phyloP scores from a whole-genome alignment of 2,329 filamentous ascomycete genomes.

The Malbranchea zuffiana region DNA sequence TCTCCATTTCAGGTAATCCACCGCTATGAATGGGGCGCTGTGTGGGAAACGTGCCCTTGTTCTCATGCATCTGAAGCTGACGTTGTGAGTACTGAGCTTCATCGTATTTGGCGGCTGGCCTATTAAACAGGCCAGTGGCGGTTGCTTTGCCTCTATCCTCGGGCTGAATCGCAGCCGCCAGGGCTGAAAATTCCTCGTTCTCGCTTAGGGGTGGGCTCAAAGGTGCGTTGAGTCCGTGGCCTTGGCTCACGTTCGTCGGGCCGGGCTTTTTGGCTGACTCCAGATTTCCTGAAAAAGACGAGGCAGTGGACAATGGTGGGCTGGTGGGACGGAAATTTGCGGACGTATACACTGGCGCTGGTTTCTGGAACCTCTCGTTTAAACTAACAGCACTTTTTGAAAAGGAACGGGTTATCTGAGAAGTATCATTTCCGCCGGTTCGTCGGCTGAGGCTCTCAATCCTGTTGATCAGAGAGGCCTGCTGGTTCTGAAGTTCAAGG shows the following conservation, averaged over 20 bases:
- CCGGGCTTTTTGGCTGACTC: constrained; percentile 28
- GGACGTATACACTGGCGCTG: constrained; percentile 23
- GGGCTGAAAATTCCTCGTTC: constrained; percentile 51
- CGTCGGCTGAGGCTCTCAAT: constrained; percentile 66
- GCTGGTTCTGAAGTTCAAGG: constrained; percentile 69
- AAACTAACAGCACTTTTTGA: constrained; percentile 57
- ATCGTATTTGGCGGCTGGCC: constrained; percentile 65
- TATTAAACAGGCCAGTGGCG: constrained; percentile 59
- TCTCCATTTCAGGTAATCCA: constrained; percentile 15
- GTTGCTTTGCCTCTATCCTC: constrained; percentile 75
- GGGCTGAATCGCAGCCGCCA: constrained; percentile 56
- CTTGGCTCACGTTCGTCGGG: constrained; percentile 21
- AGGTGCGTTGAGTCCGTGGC: constrained; percentile 40
- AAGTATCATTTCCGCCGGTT: constrained; percentile 43
- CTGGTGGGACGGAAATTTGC: constrained; percentile 27
- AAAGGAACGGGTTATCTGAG: constrained; percentile 36
- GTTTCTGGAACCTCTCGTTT: constrained; percentile 37
- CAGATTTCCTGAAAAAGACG: constrained; percentile 29
- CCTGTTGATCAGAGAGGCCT: constrained; percentile 62
- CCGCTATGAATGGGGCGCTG: constrained; percentile 17
- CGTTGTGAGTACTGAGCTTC: constrained; percentile 76
- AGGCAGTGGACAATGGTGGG: constrained; percentile 32
- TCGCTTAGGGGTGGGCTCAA: constrained; percentile 64
- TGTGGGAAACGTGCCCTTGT: constrained; percentile 50
- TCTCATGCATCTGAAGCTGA: constrained; percentile 68